These are phyloP conservation scores for Arthrobotrys musiformis DNA, from an alignment of 2,329 filamentous ascomycete genomes.

Conservation along the genomic window DNA sequence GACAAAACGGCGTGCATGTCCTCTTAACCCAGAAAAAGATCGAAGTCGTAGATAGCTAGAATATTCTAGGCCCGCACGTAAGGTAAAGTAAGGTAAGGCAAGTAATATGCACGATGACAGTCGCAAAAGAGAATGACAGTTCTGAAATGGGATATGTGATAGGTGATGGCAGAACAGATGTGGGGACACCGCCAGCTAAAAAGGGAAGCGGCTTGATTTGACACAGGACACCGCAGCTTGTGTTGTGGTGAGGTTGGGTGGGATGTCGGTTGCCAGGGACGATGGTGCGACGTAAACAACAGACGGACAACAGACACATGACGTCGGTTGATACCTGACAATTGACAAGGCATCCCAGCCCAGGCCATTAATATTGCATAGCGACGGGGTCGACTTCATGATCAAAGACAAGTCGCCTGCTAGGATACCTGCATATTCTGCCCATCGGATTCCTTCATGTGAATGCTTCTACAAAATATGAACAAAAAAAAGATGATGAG, in stretches of 20 bases:
- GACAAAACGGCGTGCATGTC: too few relatives aligned
- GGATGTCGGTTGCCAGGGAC: constrained; percentile 35
- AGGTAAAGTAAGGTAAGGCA: background rate
- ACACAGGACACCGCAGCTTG: constrained; percentile 6
- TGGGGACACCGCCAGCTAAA: background rate
- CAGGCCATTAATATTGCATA: background rate
- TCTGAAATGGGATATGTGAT: background rate
- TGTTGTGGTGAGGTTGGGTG: constrained; percentile 48
- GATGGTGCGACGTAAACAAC: constrained; percentile 15
- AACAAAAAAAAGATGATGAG: background rate
- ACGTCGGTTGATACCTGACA: constrained; percentile 20
- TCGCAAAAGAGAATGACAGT: background rate
- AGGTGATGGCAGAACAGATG: background rate
- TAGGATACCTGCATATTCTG: too few relatives aligned
- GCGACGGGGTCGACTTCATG: too few relatives aligned
- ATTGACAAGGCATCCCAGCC: background rate
- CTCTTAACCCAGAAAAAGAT: too few relatives aligned
- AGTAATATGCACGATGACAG: background rate
- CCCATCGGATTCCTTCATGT: too few relatives aligned
- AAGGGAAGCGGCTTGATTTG: too few relatives aligned
- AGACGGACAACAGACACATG: constrained; percentile 15
- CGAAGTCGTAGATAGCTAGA: too few relatives aligned
- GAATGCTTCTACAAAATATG: too few relatives aligned
- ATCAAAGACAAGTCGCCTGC: too few relatives aligned
- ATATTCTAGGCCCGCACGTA: background rate